These are phyloP conservation scores for Cutaneotrichosporon sp. DNA, from an alignment of 1,284 basidiomycete species.

Conservation along the genomic window DNA sequence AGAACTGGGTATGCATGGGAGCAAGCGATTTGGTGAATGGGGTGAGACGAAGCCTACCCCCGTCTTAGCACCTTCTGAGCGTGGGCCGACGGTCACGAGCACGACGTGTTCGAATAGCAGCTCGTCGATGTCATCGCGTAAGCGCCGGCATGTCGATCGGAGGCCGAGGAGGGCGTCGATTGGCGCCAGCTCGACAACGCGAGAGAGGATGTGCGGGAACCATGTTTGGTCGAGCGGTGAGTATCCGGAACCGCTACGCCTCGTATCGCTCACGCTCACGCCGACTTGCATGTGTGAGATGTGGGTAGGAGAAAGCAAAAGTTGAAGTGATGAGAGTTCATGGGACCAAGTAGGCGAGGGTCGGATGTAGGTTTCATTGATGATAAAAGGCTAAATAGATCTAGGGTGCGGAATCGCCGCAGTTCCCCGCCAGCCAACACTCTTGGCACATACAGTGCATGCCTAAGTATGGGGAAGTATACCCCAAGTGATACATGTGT, in stretches of 20 bases:
- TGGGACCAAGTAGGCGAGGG: neutral
- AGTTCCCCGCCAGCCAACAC: too few relatives aligned
- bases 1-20: neutral
- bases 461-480: neutral
- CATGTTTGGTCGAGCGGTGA: slow-evolving; percentile 4
- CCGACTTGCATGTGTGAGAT: neutral
- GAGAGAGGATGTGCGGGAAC: slow-evolving; percentile 17
- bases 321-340: neutral
- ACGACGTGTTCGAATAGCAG: slow-evolving; percentile 4
- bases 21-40: neutral
- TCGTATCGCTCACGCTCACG: neutral
- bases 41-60: neutral
- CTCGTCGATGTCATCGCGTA: slow-evolving; percentile 1
- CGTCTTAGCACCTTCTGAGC: neutral
- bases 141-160: neutral
- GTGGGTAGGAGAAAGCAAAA: neutral
- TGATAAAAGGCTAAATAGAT: too few relatives aligned
- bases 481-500: too few relatives aligned
- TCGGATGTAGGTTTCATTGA: too few relatives aligned
- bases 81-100: neutral
- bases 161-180: slow-evolving; percentile 1
- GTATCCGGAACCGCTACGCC: neutral
- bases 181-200: slow-evolving; percentile 5
- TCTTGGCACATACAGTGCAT: neutral
- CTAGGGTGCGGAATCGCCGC: too few relatives aligned